Base-by-base conservation (phyloP, 306 rosid genomes). In the Vigna nakashimae region DNA sequence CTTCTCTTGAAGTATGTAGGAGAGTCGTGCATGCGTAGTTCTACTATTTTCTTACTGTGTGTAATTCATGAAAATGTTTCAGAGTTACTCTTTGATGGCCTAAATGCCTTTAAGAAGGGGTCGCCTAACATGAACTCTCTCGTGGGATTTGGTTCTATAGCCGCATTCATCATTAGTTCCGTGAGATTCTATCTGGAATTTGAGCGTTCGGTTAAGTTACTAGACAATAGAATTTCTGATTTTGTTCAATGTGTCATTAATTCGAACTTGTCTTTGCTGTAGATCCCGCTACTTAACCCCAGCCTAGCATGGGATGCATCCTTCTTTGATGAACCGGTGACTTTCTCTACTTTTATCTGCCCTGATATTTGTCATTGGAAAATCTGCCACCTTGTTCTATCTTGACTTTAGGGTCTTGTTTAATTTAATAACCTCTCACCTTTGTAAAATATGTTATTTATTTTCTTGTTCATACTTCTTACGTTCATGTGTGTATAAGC, bases 301-400 rank as follows among this genome's bases (percentile, higher is more conserved):
- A 84, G 79, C 69, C 88, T 91, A 71, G 87, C 89, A 65, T 95
- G 98, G 98, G 89, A 89, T 81, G 96, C 98, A 30, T 70, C 99
- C 14, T 95, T 95, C 86, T 95, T 95, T 82, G 98, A 95, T 84
- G 98, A 95, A 72, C 99, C 98, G 96, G 99, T 95, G 91, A 89
- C 78, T 92, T 90, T 64, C 84, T 86, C 84, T 75, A 71, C 84
- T 82, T 89, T 88, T 89, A 42, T 48, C 40, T 66, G 45, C 79
- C 78, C 43, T 69, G 48, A 30, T 64, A 6, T 80, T 80, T 85
- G 64, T 26, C 56, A 24, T 38, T 75, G 52, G 79, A 67, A 32
- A 62, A 59, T 81, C 34, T 58, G 17, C 74, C 50, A 30, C 30
- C 69, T 42, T 42, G 46, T 42, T 42, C 4, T 42, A 74, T 30